These are phyloP conservation scores for Eragrostis nindensis DNA, from an alignment of 176 grass and related monocot genomes.

Conservation along the genomic window DNA sequence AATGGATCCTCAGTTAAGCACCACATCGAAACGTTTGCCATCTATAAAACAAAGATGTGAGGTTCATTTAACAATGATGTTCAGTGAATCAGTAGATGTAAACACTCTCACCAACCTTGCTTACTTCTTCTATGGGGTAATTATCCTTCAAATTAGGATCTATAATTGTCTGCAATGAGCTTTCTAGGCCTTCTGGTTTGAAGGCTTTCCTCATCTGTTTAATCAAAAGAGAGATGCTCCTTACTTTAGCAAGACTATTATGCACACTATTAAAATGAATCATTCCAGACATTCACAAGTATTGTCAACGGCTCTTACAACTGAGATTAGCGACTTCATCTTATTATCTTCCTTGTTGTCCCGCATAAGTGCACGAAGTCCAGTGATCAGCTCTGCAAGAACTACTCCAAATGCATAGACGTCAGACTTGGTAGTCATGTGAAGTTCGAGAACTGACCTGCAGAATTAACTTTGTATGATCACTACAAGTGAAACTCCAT, in stretches of 20 bases:
- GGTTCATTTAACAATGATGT: conserved; percentile 16
- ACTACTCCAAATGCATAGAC: conserved; percentile 80
- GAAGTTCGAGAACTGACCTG: conserved; percentile 70
- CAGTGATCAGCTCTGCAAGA: conserved; percentile 68
- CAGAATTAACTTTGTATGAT: conserved; percentile 4
- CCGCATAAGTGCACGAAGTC: conserved; percentile 53
- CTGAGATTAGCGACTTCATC: conserved; percentile 59
- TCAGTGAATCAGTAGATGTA: not conserved
- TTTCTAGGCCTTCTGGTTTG: conserved; percentile 44
- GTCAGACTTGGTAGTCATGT: conserved; percentile 72
- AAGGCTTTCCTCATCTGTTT: conserved; percentile 64
- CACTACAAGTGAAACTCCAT: conserved; percentile 14
- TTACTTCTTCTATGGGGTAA: conserved; percentile 61
- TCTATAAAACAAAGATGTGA: conserved; percentile 26
- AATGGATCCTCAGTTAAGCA: conserved; percentile 63
- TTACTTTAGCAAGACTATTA: not conserved
- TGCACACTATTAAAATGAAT: not conserved
- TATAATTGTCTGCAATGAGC: conserved; percentile 48
- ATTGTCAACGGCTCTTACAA: conserved; percentile 41
- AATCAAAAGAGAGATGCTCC: conserved; percentile 10
- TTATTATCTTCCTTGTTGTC: conserved; percentile 63
- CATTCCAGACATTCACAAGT: not conserved
- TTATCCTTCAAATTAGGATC: conserved; percentile 55
- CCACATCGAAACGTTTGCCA: conserved; percentile 61
- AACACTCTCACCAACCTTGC: conserved; percentile 47